phyloP scores from a whole-genome alignment of 2,329 filamentous ascomycete genomes.

The Apiospora hydei region DNA sequence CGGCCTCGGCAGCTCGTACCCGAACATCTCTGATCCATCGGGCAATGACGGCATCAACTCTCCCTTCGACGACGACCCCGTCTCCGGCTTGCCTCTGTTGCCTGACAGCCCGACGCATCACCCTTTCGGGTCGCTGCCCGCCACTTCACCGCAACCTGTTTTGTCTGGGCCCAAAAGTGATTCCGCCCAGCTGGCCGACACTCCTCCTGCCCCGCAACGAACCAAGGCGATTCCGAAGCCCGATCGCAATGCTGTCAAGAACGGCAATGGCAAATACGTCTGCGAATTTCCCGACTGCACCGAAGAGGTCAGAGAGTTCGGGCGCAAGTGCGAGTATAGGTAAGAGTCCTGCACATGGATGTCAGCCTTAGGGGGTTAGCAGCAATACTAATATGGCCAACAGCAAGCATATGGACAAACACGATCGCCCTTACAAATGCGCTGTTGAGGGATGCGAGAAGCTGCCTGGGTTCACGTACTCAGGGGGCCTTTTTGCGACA shows the following conservation, averaged over 20 bases:
- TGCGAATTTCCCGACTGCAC: constrained; percentile 77
- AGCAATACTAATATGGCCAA: neutral
- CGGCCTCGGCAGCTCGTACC: constrained; percentile 54
- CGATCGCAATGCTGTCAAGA: constrained; percentile 64
- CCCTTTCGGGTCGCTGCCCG: constrained; percentile 32
- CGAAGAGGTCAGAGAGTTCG: constrained; percentile 70
- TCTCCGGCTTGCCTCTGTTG: constrained; percentile 40
- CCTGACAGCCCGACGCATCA: constrained; percentile 18
- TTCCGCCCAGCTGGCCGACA: constrained; percentile 28
- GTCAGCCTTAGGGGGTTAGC: neutral
- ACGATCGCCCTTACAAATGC: constrained; percentile 92
- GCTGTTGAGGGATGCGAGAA: constrained; percentile 85
- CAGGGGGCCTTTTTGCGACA: constrained; percentile 85
- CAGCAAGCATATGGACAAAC: constrained; percentile 98
- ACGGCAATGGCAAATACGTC: constrained; percentile 76
- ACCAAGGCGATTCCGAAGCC: constrained; percentile 66
- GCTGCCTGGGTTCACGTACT: constrained; percentile 93
- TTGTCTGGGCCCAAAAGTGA: constrained; percentile 24
- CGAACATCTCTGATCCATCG: constrained; percentile 31
- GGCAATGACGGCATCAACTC: constrained; percentile 13
- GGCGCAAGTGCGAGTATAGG: constrained; percentile 93
- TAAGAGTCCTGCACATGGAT: constrained; percentile 63
- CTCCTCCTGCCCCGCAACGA: constrained; percentile 39
- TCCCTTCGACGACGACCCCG: constrained; percentile 1
- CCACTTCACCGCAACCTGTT: constrained; percentile 27